Evolutionary conservation across 2,329 filamentous ascomycete species (phyloP).

Genomic region (Colletotrichum tropicicola): DNA sequence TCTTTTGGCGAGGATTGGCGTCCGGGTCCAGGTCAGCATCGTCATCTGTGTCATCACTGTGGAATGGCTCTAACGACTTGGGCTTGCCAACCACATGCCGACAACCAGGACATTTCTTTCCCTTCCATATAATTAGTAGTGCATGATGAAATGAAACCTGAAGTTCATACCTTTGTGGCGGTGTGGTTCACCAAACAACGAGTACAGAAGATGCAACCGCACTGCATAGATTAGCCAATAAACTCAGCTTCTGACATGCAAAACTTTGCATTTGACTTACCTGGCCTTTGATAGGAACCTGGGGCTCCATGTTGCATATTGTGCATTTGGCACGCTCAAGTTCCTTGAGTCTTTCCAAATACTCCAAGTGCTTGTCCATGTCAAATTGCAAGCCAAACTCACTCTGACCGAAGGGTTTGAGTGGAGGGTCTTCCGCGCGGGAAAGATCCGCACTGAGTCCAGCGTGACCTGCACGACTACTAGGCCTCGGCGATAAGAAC

Average conservation of each 20-base stretch:
- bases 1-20: neutral
- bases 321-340: neutral
- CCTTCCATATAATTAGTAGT: neutral
- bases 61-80: neutral
- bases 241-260: neutral
- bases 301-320: neutral
- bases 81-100: neutral
- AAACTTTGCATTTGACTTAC: too few relatives aligned
- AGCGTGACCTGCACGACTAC: too few relatives aligned
- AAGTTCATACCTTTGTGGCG: neutral
- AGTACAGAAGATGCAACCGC: constrained; percentile 42
- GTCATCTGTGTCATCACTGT: neutral
- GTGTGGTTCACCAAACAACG: constrained; percentile 31
- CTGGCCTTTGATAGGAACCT: too few relatives aligned
- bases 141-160: too few relatives aligned
- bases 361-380: constrained; percentile 27
- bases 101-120: neutral
- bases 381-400: constrained; percentile 33
- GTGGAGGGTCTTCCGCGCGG: neutral
- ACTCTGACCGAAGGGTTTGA: constrained; percentile 3
- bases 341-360: constrained; percentile 29
- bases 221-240: constrained; percentile 35
- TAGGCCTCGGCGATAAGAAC: too few relatives aligned
- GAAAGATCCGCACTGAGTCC: too few relatives aligned
- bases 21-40: neutral